Conservation (phyloP, 495 filamentous ascomycete species). For the Podospora pseudopauciseta region DNA sequence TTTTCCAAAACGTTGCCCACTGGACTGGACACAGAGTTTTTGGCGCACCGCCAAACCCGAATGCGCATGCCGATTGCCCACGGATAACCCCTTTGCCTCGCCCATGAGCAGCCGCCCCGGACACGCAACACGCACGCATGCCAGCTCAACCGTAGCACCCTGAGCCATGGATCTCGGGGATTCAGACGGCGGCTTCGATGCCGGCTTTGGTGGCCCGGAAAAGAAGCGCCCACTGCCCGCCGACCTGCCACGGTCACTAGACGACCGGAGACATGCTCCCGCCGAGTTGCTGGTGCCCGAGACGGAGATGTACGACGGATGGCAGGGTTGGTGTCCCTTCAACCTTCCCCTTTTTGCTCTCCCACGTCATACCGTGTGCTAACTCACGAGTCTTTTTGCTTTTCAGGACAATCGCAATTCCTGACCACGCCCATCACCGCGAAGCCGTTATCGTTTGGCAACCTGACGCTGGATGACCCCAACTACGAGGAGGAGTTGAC, state of each 20-base stretch:
- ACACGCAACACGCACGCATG: slow-evolving; percentile 1
- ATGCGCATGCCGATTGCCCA: not conserved
- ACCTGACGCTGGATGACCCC: slow-evolving; percentile 72
- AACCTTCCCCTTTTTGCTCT: slow-evolving; percentile 8
- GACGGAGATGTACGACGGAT: slow-evolving; percentile 97
- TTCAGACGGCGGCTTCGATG: slow-evolving; percentile 47
- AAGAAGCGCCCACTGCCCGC: slow-evolving; percentile 61
- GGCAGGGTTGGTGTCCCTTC: slow-evolving; percentile 70
- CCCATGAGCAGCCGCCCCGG: not conserved
- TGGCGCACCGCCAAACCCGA: not conserved
- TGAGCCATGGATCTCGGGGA: slow-evolving; percentile 56
- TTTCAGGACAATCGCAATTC: slow-evolving; percentile 87
- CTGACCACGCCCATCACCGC: slow-evolving; percentile 79
- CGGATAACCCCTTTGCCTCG: not conserved
- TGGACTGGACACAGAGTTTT: not conserved
- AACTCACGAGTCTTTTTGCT: not conserved
- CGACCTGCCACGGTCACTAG: slow-evolving; percentile 85
- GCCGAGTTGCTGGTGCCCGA: slow-evolving; percentile 57
- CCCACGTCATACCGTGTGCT: slow-evolving; percentile 15
- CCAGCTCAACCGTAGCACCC: slow-evolving; percentile 10
- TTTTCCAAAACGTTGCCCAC: not conserved
- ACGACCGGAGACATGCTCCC: slow-evolving; percentile 69
- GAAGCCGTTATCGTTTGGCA: slow-evolving; percentile 76
- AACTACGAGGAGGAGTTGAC: slow-evolving; percentile 61
- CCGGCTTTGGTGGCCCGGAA: slow-evolving; percentile 20